Base-by-base conservation (phyloP, 805 yeast genomes). In the Hanseniaspora nectarophila region DNA sequence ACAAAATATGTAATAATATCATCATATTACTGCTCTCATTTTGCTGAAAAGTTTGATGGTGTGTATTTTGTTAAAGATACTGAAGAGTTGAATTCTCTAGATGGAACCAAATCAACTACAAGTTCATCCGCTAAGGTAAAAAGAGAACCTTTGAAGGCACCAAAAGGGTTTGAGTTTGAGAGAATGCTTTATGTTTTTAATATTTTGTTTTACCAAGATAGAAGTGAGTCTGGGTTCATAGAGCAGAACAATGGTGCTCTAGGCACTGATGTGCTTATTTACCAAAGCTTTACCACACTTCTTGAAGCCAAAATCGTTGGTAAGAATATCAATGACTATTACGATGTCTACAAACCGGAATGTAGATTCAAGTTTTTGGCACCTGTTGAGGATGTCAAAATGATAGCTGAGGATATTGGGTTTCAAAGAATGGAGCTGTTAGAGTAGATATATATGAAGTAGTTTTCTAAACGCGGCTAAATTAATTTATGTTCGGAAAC, bases 321-420 rank as follows among this genome's bases (percentile, higher is more conserved):
- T 20, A 49, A 49, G 21, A 49, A 49, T 16, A 34, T 49, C 5
- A 49, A 49, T 28, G 53, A 49, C 28, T 49, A 49, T n/a, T 49
- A 24, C 20, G 53, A 49, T 34, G 38, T 37, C n/a, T 49, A 49
- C 38, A 40, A 39, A 29, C 32, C 45, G 1, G 42, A 34, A 18
- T 49, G 53, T 21, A 49, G 35, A 35, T 49, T 32, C 16, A 49
- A 40, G 21, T 21, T 49, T n/a, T 16, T 49, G 31, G 28, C 38
- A 3, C 37, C 44, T 9, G 10, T 32, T n/a, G 23, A 12, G 4
- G 53, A 49, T 6, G 34, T 34, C 18, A 42, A 35, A 20, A 42
- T 33, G 23, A 32, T 49, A n/a, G 45, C 43, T 5, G 46, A 49
- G 20, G 31, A 28, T 2, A 21, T 49, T 12, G 29, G 10, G 13